Conservation (phyloP, 495 filamentous ascomycete species). For the Penicillium herquei region DNA sequence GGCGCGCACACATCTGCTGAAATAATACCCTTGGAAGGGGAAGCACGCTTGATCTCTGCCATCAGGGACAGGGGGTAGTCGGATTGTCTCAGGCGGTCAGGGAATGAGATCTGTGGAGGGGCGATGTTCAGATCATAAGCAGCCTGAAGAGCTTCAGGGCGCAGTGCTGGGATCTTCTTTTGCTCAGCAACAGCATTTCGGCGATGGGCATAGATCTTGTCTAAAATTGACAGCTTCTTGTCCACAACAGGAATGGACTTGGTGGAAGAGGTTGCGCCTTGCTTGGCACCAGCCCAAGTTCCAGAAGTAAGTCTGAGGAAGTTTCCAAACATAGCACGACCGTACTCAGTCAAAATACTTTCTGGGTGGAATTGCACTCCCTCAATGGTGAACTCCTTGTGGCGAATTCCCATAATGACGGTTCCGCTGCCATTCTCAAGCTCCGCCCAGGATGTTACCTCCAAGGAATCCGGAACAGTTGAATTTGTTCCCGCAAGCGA, state of each 20-base stretch:
- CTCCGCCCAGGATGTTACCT: constrained; percentile 88
- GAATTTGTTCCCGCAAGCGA: constrained; percentile 91
- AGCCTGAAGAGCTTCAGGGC: constrained; percentile 82
- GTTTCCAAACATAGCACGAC: constrained; percentile 85
- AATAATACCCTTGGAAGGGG: constrained; percentile 94
- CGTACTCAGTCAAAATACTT: constrained; percentile 89
- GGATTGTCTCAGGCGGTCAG: constrained; percentile 72
- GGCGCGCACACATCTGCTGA: constrained; percentile 83
- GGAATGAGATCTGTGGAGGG: constrained; percentile 82
- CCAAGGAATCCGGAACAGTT: constrained; percentile 81
- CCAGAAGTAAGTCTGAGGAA: constrained; percentile 84
- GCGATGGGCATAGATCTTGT: constrained; percentile 87
- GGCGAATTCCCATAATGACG: constrained; percentile 95
- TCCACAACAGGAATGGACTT: constrained; percentile 27
- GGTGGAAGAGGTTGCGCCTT: constrained; percentile 23
- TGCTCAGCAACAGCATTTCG: constrained; percentile 74
- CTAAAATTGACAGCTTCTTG: constrained; percentile 82
- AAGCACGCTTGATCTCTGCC: constrained; percentile 96
- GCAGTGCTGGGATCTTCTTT: constrained; percentile 80
- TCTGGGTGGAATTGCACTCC: constrained; percentile 98
- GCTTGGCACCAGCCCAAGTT: constrained; percentile 81
- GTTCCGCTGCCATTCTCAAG: constrained; percentile 54
- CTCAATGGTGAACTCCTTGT: constrained; percentile 86
- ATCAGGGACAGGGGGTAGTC: constrained; percentile 81
- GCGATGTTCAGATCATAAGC: constrained; percentile 79